These are phyloP conservation scores for Colletotrichum cordylinicola DNA, from an alignment of 2,329 filamentous ascomycete species.

Conservation along the genomic window DNA sequence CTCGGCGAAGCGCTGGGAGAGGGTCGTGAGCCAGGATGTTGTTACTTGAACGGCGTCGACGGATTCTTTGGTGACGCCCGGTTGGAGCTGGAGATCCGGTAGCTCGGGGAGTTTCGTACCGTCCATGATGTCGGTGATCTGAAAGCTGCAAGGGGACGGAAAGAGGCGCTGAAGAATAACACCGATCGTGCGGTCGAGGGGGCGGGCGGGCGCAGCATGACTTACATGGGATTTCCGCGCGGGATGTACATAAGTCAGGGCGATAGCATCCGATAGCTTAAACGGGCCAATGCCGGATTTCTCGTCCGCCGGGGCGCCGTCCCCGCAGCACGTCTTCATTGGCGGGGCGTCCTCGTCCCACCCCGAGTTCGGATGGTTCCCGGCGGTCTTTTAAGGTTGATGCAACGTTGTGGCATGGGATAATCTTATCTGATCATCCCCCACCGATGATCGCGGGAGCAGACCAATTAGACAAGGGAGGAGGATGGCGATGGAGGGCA, in stretches of 20 bases:
- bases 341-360: neutral
- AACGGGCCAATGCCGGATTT: neutral
- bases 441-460: neutral
- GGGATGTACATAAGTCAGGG: neutral
- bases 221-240: neutral
- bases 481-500: neutral
- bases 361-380: neutral
- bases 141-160: neutral
- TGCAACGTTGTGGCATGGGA: neutral
- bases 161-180: neutral
- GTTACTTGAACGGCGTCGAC: neutral
- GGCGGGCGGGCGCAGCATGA: neutral
- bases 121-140: neutral
- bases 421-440: slow-evolving; percentile 3
- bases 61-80: neutral
- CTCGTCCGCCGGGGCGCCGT: neutral
- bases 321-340: neutral
- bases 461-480: neutral
- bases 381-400: neutral
- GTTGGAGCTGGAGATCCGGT: neutral
- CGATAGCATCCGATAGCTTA: slow-evolving; percentile 11
- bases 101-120: neutral
- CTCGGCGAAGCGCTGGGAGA: neutral
- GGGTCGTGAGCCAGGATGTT: neutral
- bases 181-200: neutral